Conservation (phyloP, 2,329 filamentous ascomycete genomes). For the Sarocladium kiliense region DNA sequence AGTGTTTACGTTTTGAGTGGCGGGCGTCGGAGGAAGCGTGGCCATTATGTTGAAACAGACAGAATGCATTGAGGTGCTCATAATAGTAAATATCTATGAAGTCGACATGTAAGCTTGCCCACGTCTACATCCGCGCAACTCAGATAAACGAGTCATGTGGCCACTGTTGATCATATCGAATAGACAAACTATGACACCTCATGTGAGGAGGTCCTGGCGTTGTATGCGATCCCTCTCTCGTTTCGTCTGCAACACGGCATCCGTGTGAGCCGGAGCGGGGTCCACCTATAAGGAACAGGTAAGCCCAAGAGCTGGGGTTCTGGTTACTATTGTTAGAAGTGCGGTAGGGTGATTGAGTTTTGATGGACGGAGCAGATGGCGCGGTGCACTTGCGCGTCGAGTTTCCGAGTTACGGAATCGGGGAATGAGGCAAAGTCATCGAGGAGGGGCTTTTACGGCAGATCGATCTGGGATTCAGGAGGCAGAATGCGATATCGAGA, state of each 20-base stretch:
- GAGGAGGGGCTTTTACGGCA: not conserved
- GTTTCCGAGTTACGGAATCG: not conserved
- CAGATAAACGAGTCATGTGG: no score
- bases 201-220: not conserved
- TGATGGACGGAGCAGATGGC: not conserved
- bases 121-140: no score
- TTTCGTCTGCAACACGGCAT: constrained; percentile 2
- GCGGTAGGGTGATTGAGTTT: not conserved
- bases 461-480: constrained; percentile 1
- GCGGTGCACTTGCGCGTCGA: constrained; percentile 5
- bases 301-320: not conserved
- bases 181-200: no score
- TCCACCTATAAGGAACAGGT: not conserved
- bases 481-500: not conserved
- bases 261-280: not conserved
- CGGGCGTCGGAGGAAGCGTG: not conserved
- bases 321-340: not conserved
- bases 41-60: no score
- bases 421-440: no score
- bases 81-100: no score
- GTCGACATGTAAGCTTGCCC: no score
- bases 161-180: no score
- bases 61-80: no score
- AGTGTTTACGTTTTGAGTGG: not conserved
- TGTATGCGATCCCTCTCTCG: not conserved